A percentile compares a stretch with the other conserved stretches of the same genome.
Conservation (phyloP, 108 stramenopile genomes). For the Nannochloropsis salina region DNA sequence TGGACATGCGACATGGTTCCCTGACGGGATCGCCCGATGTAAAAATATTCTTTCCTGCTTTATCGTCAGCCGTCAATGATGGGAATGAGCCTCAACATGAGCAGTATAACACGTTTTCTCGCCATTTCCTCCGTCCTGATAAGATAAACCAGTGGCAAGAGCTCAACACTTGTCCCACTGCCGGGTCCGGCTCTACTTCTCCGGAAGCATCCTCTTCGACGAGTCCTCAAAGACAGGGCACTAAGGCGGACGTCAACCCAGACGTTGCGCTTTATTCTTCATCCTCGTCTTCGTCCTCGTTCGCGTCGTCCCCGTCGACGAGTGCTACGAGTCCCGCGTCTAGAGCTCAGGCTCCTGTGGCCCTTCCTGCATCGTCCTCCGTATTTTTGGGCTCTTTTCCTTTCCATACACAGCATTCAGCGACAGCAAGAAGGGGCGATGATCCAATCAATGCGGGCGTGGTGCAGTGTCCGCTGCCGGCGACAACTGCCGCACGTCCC, state of each 20-base stretch:
- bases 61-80: too few species aligned
- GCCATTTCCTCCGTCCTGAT: too few species aligned
- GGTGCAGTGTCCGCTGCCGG: too few species aligned
- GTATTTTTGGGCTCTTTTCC: neutral
- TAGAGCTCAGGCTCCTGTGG: neutral
- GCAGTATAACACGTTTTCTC: too few species aligned
- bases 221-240: neutral
- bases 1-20: too few species aligned
- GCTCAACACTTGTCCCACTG: neutral
- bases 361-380: conserved; percentile 3
- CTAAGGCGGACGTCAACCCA: neutral
- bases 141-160: too few species aligned
- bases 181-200: neutral
- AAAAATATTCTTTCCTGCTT: too few species aligned
- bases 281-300: conserved; percentile 1
- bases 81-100: too few species aligned
- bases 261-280: neutral
- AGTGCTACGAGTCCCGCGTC: too few species aligned
- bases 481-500: too few species aligned
- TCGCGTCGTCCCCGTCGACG: neutral
- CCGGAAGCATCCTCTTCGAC: conserved; percentile 1
- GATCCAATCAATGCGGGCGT: too few species aligned
- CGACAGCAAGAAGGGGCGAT: neutral
- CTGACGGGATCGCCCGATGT: too few species aligned
- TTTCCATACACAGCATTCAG: neutral